Conservation (phyloP, 148 eudicot genomes). For the Beta vulgaris region DNA sequence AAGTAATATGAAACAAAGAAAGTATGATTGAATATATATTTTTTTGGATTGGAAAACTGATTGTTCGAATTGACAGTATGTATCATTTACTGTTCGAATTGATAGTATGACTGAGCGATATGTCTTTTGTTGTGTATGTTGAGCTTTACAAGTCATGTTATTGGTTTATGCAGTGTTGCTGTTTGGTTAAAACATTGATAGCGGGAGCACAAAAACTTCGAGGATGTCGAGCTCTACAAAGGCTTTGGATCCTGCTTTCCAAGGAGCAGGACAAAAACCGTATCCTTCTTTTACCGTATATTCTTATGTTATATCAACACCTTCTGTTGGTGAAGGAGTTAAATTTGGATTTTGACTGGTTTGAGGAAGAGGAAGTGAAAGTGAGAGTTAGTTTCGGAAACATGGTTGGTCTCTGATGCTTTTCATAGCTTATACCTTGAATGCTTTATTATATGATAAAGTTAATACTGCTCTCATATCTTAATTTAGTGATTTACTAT, state of each 20-base stretch:
- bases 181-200: neutral
- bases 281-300: conserved; percentile 49
- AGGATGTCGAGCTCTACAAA: conserved; percentile 75
- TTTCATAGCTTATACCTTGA: neutral
- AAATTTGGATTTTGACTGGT: neutral
- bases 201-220: conserved; percentile 10
- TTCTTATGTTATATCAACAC: neutral
- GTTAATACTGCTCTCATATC: neutral
- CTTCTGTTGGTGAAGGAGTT: neutral
- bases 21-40: neutral
- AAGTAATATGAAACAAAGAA: too few relatives aligned
- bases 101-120: neutral
- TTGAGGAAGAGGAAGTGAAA: neutral
- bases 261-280: conserved; percentile 85
- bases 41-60: neutral
- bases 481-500: neutral
- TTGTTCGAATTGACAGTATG: neutral
- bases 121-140: neutral
- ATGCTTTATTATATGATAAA: neutral
- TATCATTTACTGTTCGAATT: neutral
- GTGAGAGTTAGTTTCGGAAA: neutral
- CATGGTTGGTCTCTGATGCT: neutral
- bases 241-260: conserved; percentile 91
- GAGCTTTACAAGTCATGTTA: neutral
- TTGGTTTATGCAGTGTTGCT: conserved; percentile 14